phyloP scores from a whole-genome alignment of 148 eudicot species.

The Tetragonia tetragonoides region DNA sequence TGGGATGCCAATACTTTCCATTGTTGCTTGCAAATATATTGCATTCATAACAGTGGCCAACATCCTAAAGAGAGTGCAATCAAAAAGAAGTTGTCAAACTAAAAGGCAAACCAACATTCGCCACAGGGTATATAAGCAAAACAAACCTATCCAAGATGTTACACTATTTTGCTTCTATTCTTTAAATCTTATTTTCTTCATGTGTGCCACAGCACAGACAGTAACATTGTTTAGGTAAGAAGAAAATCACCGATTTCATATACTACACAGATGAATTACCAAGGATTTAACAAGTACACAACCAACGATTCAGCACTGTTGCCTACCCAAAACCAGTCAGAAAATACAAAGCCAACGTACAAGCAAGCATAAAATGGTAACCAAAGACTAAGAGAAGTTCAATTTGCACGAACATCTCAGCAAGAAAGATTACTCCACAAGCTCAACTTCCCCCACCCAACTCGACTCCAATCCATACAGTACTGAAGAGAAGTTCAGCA shows the following conservation, averaged over 20 bases:
- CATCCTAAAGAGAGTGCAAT: conserved; percentile 48
- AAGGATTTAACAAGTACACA: not conserved
- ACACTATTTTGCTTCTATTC: not conserved
- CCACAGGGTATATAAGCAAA: not conserved
- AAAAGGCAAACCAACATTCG: not conserved
- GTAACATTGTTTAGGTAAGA: not conserved
- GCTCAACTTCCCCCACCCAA: not conserved
- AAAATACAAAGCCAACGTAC: not conserved
- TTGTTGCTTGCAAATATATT: conserved; percentile 95
- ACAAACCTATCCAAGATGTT: not conserved
- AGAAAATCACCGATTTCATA: not conserved
- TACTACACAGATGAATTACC: not conserved
- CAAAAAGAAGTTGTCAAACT: conserved; percentile 6
- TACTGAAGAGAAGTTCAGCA: not conserved
- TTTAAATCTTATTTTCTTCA: not conserved
- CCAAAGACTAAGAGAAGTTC: not conserved
- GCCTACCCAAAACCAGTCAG: not conserved
- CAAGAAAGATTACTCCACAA: not conserved
- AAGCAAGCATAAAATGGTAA: not conserved
- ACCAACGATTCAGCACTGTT: not conserved
- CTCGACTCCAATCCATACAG: not conserved
- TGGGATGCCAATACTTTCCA: conserved; percentile 98
- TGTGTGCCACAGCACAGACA: too few species aligned
- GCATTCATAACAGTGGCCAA: conserved; percentile 99
- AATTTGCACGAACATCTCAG: not conserved